These are phyloP conservation scores for Hebeloma cylindrosporum DNA, from an alignment of 768 basidiomycete species.

Conservation along the genomic window DNA sequence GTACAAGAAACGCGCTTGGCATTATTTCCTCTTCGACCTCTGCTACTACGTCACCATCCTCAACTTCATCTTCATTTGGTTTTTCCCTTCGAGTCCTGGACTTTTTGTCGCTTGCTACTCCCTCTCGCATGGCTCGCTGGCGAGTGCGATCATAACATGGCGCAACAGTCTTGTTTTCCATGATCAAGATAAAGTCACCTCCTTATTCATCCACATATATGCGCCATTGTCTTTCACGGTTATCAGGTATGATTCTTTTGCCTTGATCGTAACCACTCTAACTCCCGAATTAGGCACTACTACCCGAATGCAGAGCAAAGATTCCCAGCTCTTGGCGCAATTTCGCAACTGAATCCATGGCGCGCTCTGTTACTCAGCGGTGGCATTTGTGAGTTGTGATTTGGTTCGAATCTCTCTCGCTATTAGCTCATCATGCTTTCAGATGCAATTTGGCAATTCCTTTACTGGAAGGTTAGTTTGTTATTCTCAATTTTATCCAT, in stretches of 20 bases:
- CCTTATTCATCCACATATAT: constrained; percentile 93
- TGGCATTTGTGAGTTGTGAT: constrained; percentile 68
- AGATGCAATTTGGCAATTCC: constrained; percentile 91
- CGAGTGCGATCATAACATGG: constrained; percentile 97
- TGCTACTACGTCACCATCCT: constrained; percentile 95
- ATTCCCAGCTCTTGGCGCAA: constrained; percentile 79
- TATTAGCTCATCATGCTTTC: constrained; percentile 17
- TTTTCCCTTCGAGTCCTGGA: constrained; percentile 71
- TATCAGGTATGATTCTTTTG: constrained; percentile 59
- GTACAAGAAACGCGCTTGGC: constrained; percentile 93
- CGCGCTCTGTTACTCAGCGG: constrained; percentile 77
- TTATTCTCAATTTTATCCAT: neutral
- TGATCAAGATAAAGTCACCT: constrained; percentile 94
- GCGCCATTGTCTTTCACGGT: constrained; percentile 89
- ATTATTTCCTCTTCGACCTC: constrained; percentile 91
- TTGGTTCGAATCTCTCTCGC: constrained; percentile 1
- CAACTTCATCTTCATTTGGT: constrained; percentile 90
- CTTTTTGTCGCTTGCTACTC: constrained; percentile 94
- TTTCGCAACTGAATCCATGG: constrained; percentile 70
- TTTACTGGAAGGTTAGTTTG: constrained; percentile 82
- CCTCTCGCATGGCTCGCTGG: constrained; percentile 86
- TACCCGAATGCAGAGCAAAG: constrained; percentile 77
- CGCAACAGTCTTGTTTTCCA: constrained; percentile 98
- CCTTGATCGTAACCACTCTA: neutral
- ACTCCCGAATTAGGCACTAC: constrained; percentile 63